Base-by-base conservation (phyloP, 768 basidiomycete genomes). In the Cubamyces lactineus region DNA sequence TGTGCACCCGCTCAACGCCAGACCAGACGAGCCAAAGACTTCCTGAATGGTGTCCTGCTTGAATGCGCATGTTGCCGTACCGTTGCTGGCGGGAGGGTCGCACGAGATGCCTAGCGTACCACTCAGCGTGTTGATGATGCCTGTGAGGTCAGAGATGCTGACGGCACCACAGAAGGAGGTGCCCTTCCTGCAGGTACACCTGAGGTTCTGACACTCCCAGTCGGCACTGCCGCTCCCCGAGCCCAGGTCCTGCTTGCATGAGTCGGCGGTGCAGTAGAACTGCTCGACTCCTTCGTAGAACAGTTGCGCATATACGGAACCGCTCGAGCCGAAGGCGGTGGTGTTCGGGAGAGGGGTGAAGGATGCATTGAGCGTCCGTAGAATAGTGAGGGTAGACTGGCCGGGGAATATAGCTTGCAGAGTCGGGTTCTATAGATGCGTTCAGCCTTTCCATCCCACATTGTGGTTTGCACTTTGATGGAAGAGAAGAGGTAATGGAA, bases 231-330 rank as follows among this genome's bases (percentile, higher is more conserved):
- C 78, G 51, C 75, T 73, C 17, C 65, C 71, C 4, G 74, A 60
- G 9, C 75, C 73, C 21, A 84, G 72, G 16, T 78, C 76, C 74
- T 96, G 94, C 0, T 71, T 75, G 76, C 96, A 97, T 6, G 80
- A 77, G 64, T 84, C 78, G 0, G 93, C 92, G 11, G 76, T 62
- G 72, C 96, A 98, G 72, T 84, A 91, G 76, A 98, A 98, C 69
- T 97, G 94, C 70, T 95, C 92, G 34, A 87, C 84, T 11, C 90
- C 87, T n/a, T 79, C 79, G 72, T 92, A 94, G 73, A 88, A 86
- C 5, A 94, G 76, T 65, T 92, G 89, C 0, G 87, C 87, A 61
- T 81, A 86, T n/a, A 82, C 73, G 8, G 82, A 78, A 12, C 84
- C 80, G 16, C 77, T 73, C 8, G 71, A 38, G 26, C 88, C 88